Evolutionary conservation across 2,329 filamentous ascomycete species (phyloP), one percentile per base, ranked within the genome.

Genomic region (Scedosporium aurantiacum): DNA sequence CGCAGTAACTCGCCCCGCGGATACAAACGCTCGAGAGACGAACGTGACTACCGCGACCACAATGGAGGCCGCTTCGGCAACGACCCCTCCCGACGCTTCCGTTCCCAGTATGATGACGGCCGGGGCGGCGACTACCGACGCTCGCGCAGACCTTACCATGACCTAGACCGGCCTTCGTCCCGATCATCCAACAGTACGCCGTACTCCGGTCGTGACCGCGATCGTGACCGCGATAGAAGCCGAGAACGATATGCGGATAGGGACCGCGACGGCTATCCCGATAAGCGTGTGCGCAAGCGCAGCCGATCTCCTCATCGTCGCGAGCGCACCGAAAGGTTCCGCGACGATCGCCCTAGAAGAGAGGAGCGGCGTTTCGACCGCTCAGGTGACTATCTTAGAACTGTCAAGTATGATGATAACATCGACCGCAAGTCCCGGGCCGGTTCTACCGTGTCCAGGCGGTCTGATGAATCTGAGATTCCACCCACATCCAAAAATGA

Each of bases 1-100:
- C 77, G 77, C 66, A 81, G 77, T 70, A 76, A 80, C 68, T 87
- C 86, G 56, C 85, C 86, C 63, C 81, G 80, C 67, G 86, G 83
- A 63, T 82, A 82, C 68, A 92, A 92, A 74, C 82, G 89, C 66
- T 73, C 79, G 58, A 82, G 81, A 68, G 84, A 87, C 68, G 84
- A 88, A 63, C 81, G 83, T 65, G 80, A 86, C 66, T 73, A 78
- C 63, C 71, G 79, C 61, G 83, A 87, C 68, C 73, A 79, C 37
- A 75, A 82, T 67, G 77, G 80, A 64, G 82, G 82, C 71, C 82
- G 80, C 65, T 66, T 69, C 73, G n/a, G 52, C 21, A 60, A 54
- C 27, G 63, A 76, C 41, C 85, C 89, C 67, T 73, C 81, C 47
- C 79, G 86, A 69, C 79, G 79, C 65, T 83, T 83, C 70, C 84